These are phyloP conservation scores for Fagopyrum esculentum DNA, from an alignment of 148 eudicot genomes.

Conservation along the genomic window DNA sequence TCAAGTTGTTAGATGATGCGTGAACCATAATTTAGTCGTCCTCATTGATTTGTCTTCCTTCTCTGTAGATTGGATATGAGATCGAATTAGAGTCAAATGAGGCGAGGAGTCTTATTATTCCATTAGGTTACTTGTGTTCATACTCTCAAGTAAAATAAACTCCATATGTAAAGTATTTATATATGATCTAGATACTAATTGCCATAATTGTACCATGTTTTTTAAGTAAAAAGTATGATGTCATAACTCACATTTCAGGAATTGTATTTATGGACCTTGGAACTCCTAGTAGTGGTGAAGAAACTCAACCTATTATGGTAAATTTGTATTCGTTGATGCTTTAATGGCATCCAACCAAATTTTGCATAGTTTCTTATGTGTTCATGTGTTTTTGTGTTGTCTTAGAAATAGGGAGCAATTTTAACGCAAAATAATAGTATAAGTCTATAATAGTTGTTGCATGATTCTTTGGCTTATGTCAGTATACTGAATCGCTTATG, in stretches of 20 bases:
- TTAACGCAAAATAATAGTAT: too few species aligned
- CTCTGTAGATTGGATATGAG: not conserved
- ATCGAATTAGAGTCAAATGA: not conserved
- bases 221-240: too few species aligned
- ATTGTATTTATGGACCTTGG: constrained; percentile 29
- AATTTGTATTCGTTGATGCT: not conserved
- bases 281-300: constrained; percentile 27
- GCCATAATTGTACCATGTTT: too few species aligned
- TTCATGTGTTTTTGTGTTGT: not conserved
- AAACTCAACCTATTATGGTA: constrained; percentile 36
- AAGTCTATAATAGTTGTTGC: too few species aligned
- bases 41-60: not conserved
- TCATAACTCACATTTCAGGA: too few species aligned
- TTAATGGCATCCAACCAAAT: not conserved
- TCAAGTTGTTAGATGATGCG: not conserved
- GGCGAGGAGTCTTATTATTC: not conserved
- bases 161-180: too few species aligned
- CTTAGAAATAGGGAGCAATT: not conserved
- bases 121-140: too few species aligned
- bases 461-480: too few species aligned
- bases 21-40: not conserved
- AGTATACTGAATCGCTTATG: too few species aligned
- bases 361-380: not conserved
- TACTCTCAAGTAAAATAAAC: too few species aligned
- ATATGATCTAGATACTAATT: too few species aligned